Conservation (phyloP, 1,139 yeast genomes). For the Blastobotrys apis region DNA sequence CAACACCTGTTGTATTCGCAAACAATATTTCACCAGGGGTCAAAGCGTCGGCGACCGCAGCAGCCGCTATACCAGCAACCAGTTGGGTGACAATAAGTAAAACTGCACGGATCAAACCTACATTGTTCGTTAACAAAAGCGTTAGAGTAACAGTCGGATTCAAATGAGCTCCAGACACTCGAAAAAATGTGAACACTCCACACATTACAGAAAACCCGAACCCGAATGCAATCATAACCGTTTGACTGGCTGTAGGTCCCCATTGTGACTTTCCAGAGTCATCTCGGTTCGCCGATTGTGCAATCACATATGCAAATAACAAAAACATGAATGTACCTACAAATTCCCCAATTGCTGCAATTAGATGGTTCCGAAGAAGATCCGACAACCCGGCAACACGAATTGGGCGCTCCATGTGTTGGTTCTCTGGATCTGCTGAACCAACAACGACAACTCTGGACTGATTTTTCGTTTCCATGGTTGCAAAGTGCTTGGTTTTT, state of each 20-base stretch:
- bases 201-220: constrained; percentile 85
- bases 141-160: constrained; percentile 86
- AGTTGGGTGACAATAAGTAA: constrained; percentile 65
- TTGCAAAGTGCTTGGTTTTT: too few relatives aligned
- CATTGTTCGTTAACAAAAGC: constrained; percentile 64
- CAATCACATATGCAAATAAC: constrained; percentile 78
- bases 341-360: constrained; percentile 64
- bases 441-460: too few relatives aligned
- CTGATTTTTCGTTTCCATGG: too few relatives aligned
- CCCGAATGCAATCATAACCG: constrained; percentile 79
- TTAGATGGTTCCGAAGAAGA: constrained; percentile 48
- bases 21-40: constrained; percentile 78
- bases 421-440: too few relatives aligned
- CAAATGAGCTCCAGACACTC: constrained; percentile 85
- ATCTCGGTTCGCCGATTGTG: constrained; percentile 56
- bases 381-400: too few relatives aligned
- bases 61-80: constrained; percentile 88
- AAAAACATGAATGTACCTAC: constrained; percentile 82
- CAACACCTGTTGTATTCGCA: constrained; percentile 70
- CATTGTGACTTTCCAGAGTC: constrained; percentile 39
- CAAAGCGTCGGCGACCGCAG: constrained; percentile 83
- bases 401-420: too few relatives aligned
- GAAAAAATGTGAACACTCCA: constrained; percentile 66
- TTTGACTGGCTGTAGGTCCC: constrained; percentile 52
- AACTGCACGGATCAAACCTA: constrained; percentile 67